Evolutionary conservation across 257 asterid species (phyloP).

Genomic region (Solanum dulcamara): DNA sequence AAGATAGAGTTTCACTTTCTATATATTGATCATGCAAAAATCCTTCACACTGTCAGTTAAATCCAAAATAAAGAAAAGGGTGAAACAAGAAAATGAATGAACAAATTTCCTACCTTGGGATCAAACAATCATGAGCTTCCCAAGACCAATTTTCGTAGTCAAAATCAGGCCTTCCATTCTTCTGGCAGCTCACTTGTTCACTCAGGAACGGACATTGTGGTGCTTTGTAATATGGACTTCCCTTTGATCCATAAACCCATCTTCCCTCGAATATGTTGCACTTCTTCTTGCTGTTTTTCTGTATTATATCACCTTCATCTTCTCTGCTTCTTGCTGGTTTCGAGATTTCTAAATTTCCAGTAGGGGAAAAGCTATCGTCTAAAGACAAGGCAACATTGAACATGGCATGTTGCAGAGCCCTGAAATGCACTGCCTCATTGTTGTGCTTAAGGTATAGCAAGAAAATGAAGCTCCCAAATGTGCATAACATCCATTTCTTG

Average conservation of each 20-base stretch:
- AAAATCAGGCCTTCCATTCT: constrained; percentile 10
- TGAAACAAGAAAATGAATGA: not conserved
- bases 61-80: not conserved
- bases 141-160: constrained; percentile 12
- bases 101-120: constrained; percentile 3
- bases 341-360: not conserved
- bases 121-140: constrained; percentile 8
- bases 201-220: constrained; percentile 9
- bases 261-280: constrained; percentile 6
- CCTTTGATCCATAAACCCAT: constrained; percentile 3
- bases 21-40: not conserved
- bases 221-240: not conserved
- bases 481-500: constrained; percentile 2
- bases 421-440: not conserved
- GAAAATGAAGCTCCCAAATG: not conserved
- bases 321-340: not conserved
- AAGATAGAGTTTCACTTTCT: not conserved
- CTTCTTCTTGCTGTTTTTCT: not conserved
- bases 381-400: not conserved
- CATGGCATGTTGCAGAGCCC: not conserved
- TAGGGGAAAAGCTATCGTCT: not conserved
- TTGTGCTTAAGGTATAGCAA: not conserved
- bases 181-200: constrained; percentile 10
- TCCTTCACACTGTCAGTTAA: not conserved
- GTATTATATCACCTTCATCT: not conserved